Evolutionary conservation across 2,329 filamentous ascomycete genomes (phyloP), one percentile per base, ranked within the genome.

Genomic region (Neofusicoccum sp.): DNA sequence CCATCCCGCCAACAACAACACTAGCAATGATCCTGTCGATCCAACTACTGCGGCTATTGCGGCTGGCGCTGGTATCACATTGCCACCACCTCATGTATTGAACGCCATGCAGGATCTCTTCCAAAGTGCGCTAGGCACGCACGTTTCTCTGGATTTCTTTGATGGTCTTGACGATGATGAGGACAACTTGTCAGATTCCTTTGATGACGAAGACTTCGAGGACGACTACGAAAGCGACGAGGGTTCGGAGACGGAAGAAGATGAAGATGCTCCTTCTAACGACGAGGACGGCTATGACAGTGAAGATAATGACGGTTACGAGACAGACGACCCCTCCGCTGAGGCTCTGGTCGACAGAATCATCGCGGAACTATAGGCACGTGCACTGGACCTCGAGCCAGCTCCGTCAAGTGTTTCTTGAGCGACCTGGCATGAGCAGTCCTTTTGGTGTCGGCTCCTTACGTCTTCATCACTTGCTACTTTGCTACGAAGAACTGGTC

Each of bases 81-180:
- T 58, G n/a, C 54, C 54, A 7, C 54, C 54, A 16, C 54, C 41
- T 45, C 37, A 58, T n/a, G 31, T 58, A 9, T 45, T 58, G 16
- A 58, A 44, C 14, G 54, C 54, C 1, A 58, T 58, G 54, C 54
- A 58, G 31, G 41, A 58, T 58, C 54, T 58, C 31, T 58, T 58
- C 54, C 29, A 58, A 31, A 58, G 41, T 14, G 54, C 54, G 9
- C 54, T 58, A n/a, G 54, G 54, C 22, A 22, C 22, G 22, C 22
- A 22, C 22, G 39, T 58, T 16, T 45, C 54, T 22, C 31, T 58
- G 41, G 54, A 58, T n/a, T 58, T 58, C 39, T 16, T 58, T 12
- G 54, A 58, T 9, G 31, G 45, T 7, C 3, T 36, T 0, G 54
- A 58, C 8, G 52, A 56, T 0, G 54, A 58, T 6, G 37, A 45